A percentile compares a stretch with the other conserved stretches of the same genome.
Evolutionary conservation across 2,329 filamentous ascomycete genomes (phyloP).

Genomic region (Cadophora sp.): DNA sequence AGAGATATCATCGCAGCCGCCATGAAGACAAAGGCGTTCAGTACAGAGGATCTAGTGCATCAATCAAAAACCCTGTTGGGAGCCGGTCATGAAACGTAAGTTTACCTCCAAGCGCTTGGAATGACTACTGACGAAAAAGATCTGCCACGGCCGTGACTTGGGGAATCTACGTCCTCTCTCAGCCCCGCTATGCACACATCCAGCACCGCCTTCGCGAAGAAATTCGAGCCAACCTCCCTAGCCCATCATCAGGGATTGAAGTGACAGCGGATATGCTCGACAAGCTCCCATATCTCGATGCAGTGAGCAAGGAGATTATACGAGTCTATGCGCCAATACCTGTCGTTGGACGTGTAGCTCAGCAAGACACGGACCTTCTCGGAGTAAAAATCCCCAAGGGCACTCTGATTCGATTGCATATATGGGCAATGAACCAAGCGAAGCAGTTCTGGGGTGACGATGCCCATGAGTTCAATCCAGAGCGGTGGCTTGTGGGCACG

Average conservation of each 20-base stretch:
- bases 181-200: constrained; percentile 59
- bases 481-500: constrained; percentile 67
- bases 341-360: constrained; percentile 70
- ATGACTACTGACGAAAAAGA: constrained; percentile 6
- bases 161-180: constrained; percentile 70
- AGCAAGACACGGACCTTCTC: constrained; percentile 66
- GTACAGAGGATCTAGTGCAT: constrained; percentile 77
- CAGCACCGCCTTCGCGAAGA: constrained; percentile 72
- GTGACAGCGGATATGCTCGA: constrained; percentile 67
- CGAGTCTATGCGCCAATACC: constrained; percentile 75
- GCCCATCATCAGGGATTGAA: constrained; percentile 48
- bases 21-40: constrained; percentile 75
- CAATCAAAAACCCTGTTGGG: constrained; percentile 89
- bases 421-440: constrained; percentile 48
- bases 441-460: constrained; percentile 75
- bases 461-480: constrained; percentile 76
- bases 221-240: constrained; percentile 65
- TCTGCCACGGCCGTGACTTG: constrained; percentile 73
- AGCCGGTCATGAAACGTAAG: constrained; percentile 77
- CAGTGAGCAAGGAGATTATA: constrained; percentile 76
- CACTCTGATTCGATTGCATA: constrained; percentile 70
- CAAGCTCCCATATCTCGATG: constrained; percentile 76
- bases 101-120: not conserved
- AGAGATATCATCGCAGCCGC: constrained; percentile 82
- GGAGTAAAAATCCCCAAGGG: constrained; percentile 70